Conservation (phyloP, 2,329 filamentous ascomycete species). For the Trichocomaceae sp. region DNA sequence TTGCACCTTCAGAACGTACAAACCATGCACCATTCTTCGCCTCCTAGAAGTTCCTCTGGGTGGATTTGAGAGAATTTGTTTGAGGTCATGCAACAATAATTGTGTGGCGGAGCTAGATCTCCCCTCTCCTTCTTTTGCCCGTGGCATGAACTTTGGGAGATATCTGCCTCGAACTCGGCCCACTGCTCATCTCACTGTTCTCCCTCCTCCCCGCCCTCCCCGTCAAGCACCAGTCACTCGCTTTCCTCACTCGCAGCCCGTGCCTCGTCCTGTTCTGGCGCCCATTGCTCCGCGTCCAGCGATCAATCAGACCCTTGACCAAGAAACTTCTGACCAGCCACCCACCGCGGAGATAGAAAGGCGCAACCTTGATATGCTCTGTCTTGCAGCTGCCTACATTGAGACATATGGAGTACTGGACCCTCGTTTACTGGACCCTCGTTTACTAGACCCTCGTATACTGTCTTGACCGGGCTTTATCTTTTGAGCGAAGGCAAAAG, state of each 20-base stretch:
- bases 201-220: neutral
- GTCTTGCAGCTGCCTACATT: neutral
- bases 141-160: neutral
- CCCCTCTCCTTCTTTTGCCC: neutral
- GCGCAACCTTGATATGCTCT: neutral
- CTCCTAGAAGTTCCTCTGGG: neutral
- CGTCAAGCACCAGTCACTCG: neutral
- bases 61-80: neutral
- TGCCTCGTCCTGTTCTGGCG: neutral
- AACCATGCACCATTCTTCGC: neutral
- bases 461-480: neutral
- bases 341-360: neutral
- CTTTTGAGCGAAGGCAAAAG: neutral
- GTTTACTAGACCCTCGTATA: neutral
- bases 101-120: neutral
- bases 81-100: neutral
- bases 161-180: neutral
- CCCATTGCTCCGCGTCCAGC: neutral
- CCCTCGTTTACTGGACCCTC: neutral
- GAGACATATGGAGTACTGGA: neutral
- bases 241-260: neutral
- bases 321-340: neutral
- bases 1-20: neutral
- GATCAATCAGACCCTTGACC: neutral
- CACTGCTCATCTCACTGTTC: neutral